A percentile compares a stretch with the other conserved stretches of the same genome.
phyloP scores from a whole-genome alignment of 768 basidiomycete species.

The Psilocybe cubensis region DNA sequence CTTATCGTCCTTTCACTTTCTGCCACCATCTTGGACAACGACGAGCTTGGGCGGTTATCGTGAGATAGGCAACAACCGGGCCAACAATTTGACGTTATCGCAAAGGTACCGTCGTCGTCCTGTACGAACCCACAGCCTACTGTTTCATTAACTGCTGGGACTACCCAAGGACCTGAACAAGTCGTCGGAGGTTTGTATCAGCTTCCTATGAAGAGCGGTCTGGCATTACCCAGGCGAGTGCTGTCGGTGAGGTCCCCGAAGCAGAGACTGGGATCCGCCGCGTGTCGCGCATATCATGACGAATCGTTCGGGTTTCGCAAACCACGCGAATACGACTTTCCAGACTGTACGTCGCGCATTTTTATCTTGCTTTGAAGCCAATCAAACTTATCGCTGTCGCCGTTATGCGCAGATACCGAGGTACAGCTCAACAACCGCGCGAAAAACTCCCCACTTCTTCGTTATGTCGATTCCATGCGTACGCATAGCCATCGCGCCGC shows the following conservation, averaged over 20 bases:
- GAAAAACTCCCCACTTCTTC: conserved; percentile 71
- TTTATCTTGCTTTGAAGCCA: not conserved
- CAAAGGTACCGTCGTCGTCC: not conserved
- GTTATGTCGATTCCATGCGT: conserved; percentile 90
- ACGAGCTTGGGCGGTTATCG: not conserved
- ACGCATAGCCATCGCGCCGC: conserved; percentile 86
- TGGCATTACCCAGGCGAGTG: not conserved
- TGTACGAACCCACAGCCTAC: too few species aligned
- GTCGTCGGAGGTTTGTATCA: not conserved
- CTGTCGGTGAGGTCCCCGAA: not conserved
- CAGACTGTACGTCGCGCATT: conserved; percentile 62
- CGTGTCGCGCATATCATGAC: conserved; percentile 62
- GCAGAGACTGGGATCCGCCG: conserved; percentile 5
- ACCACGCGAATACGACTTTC: conserved; percentile 60
- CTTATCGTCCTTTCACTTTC: not conserved
- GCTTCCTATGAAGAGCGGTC: not conserved
- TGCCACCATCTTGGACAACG: not conserved
- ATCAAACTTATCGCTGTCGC: not conserved
- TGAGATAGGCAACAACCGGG: not conserved
- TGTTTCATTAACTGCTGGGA: too few species aligned
- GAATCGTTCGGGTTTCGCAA: conserved; percentile 81
- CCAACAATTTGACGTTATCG: not conserved
- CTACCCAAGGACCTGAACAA: too few species aligned
- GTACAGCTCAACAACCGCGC: conserved; percentile 70
- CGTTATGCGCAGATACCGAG: conserved; percentile 53